phyloP scores from a whole-genome alignment of 2,329 filamentous ascomycete genomes.

The Fusarium musae region DNA sequence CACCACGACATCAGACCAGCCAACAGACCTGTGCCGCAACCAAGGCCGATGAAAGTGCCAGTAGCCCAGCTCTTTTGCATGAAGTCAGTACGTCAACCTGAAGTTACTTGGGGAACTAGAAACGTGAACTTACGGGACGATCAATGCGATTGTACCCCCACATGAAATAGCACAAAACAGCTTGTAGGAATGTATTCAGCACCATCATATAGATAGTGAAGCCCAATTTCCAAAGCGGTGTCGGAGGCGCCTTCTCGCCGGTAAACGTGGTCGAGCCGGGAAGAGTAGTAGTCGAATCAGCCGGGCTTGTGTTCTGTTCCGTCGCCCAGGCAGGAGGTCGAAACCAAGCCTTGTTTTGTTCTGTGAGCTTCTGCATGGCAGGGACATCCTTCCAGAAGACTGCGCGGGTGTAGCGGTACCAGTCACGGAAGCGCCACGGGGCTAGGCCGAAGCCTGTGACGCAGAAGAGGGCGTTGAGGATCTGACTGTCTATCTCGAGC shows the following conservation, averaged over 20 bases:
- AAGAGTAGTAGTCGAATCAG: not conserved
- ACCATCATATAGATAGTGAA: constrained; percentile 5
- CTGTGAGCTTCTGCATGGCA: not conserved
- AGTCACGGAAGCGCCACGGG: constrained; percentile 80
- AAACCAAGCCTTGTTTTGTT: constrained; percentile 4
- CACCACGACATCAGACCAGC: constrained; percentile 3
- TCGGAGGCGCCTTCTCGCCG: not conserved
- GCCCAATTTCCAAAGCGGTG: not conserved
- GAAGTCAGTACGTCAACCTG: accelerated
- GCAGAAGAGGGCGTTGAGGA: constrained; percentile 83
- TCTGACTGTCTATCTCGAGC: constrained; percentile 86
- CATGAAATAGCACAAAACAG: not conserved
- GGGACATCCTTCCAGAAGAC: not conserved
- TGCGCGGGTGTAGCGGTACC: not conserved
- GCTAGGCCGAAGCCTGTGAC: constrained; percentile 85
- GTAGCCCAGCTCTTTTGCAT: not conserved
- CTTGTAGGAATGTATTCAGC: not conserved
- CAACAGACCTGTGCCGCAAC: not conserved
- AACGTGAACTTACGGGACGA: not conserved
- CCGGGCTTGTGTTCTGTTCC: not conserved
- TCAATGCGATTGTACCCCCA: not conserved
- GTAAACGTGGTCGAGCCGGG: not conserved
- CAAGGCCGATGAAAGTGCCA: not conserved
- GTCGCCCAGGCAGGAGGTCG: not conserved
- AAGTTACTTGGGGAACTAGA: accelerated